Percentiles rank a stretch among this genome's conserved stretches.
These are phyloP conservation scores for Daedaleopsis sinensis DNA, from an alignment of 768 basidiomycete genomes.

Conservation along the genomic window DNA sequence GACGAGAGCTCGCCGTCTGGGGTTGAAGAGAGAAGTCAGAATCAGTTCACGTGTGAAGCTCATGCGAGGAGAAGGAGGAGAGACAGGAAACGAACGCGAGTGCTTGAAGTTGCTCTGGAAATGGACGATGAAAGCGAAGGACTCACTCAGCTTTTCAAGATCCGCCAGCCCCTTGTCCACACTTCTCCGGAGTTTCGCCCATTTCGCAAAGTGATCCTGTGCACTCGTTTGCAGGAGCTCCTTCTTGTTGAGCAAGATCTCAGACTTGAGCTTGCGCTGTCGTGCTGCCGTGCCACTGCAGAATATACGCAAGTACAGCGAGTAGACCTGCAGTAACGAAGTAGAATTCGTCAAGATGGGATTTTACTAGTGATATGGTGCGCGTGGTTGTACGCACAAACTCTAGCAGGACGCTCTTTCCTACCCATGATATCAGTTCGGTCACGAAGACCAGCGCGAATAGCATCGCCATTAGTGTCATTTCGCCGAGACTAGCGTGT, in stretches of 20 bases:
- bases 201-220: slow-evolving; percentile 98
- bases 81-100: not conserved
- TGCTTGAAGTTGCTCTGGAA: no score
- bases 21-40: not conserved
- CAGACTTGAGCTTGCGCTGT: slow-evolving; percentile 75
- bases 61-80: not conserved
- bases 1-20: slow-evolving; percentile 77
- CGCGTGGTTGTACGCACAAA: slow-evolving; percentile 60
- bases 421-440: slow-evolving; percentile 87
- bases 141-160: slow-evolving; percentile 89
- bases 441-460: slow-evolving; percentile 82
- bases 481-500: slow-evolving; percentile 31
- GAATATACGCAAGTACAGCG: slow-evolving; percentile 68
- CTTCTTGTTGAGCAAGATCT: slow-evolving; percentile 78
- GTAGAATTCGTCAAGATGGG: not conserved
- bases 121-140: no score
- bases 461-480: slow-evolving; percentile 83
- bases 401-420: slow-evolving; percentile 81
- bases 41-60: not conserved
- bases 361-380: slow-evolving; percentile 9
- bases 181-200: slow-evolving; percentile 90
- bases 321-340: slow-evolving; percentile 61
- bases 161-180: slow-evolving; percentile 92
- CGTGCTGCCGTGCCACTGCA: slow-evolving; percentile 53
- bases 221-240: slow-evolving; percentile 90